A percentile compares a stretch with the other conserved stretches of the same genome.
phyloP scores from a whole-genome alignment of 768 basidiomycete species.

The Lactarius trivialis region DNA sequence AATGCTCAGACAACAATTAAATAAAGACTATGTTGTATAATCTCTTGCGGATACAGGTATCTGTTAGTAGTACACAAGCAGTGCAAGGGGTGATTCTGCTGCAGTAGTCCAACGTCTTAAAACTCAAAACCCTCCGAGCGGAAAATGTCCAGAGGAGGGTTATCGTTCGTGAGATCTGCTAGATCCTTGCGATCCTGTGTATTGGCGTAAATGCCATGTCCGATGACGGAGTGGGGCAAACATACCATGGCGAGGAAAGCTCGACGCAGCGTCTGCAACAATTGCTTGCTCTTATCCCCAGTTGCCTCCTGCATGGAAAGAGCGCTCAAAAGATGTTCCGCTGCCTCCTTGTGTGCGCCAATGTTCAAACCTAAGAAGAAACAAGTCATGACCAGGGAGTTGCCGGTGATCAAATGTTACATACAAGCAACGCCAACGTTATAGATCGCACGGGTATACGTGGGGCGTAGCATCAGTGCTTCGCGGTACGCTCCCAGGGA shows the following conservation, averaged over 20 bases:
- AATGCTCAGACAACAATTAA: background rate
- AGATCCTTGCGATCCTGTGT: conserved; percentile 72
- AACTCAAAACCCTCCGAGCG: conserved; percentile 87
- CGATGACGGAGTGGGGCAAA: conserved; percentile 6
- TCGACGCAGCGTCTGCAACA: conserved; percentile 87
- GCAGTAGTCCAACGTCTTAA: conserved; percentile 28
- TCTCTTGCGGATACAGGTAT: conserved; percentile 7
- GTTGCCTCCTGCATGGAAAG: conserved; percentile 69
- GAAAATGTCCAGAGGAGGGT: conserved; percentile 64
- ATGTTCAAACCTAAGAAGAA: conserved; percentile 79
- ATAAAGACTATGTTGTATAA: background rate
- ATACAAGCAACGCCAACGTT: conserved; percentile 96
- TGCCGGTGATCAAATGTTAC: conserved; percentile 29
- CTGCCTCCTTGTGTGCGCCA: conserved; percentile 90
- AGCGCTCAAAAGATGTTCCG: conserved; percentile 90
- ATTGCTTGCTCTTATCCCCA: conserved; percentile 68
- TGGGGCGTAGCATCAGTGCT: conserved; percentile 84
- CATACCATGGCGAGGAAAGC: conserved; percentile 76
- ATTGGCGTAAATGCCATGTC: conserved; percentile 3
- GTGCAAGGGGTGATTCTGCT: background rate
- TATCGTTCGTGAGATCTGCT: conserved; percentile 64
- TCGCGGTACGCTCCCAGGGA: conserved; percentile 85
- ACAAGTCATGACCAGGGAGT: conserved; percentile 11
- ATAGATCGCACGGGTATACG: conserved; percentile 95
- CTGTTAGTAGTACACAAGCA: background rate